Evolutionary conservation across 495 filamentous ascomycete genomes (phyloP).

Genomic region (Tetracladium setigerum): DNA sequence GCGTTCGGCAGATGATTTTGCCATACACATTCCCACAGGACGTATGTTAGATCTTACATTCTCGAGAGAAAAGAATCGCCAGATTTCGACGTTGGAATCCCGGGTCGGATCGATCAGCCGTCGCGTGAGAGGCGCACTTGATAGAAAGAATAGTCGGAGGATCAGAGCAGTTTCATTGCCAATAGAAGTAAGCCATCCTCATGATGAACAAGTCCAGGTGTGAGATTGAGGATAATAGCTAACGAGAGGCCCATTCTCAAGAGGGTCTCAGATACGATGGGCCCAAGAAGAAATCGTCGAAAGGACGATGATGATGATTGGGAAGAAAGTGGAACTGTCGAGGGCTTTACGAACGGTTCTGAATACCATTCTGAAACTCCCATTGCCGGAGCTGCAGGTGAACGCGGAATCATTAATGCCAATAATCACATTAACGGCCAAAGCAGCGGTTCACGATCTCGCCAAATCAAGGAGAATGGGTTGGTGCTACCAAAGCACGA

Average conservation of each 20-base stretch:
- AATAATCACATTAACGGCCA: constrained; percentile 1
- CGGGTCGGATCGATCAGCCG: constrained; percentile 8
- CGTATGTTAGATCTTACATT: constrained; percentile 8
- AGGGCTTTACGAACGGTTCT: not conserved
- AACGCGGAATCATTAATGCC: not conserved
- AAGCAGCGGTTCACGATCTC: not conserved
- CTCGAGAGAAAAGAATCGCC: constrained; percentile 8
- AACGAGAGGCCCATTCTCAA: not conserved
- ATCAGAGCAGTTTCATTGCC: not conserved
- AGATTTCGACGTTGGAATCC: constrained; percentile 5
- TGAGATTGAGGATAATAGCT: not conserved
- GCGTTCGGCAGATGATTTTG: no score
- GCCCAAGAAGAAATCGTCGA: not conserved
- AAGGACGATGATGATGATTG: not conserved
- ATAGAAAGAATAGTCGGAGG: not conserved
- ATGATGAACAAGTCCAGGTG: not conserved
- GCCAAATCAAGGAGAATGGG: not conserved
- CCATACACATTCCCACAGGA: constrained; percentile 2
- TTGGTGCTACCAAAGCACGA: not conserved
- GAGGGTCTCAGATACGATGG: constrained; percentile 1
- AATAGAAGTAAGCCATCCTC: not conserved
- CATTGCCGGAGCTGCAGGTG: not conserved
- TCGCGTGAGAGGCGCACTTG: not conserved
- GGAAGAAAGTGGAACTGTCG: not conserved
- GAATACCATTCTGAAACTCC: not conserved